Base-by-base conservation (phyloP, 2,329 filamentous ascomycete genomes). In the Pseudogymnoascus sp. region DNA sequence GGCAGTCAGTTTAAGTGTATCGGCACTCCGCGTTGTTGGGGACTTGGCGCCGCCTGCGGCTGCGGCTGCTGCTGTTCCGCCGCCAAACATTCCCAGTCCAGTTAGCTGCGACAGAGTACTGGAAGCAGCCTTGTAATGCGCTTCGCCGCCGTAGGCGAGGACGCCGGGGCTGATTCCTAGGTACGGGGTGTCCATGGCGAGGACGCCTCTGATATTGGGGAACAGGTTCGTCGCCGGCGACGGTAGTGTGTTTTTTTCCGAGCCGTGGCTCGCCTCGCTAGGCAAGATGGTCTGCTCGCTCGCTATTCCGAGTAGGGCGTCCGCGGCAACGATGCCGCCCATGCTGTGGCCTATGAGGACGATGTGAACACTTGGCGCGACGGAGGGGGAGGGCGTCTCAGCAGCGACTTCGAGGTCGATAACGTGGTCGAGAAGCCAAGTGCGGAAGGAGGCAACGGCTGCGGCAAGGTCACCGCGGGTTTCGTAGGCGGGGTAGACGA, bases 181-280 rank as follows among this genome's bases (percentile, higher is more conserved):
- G 74, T 90, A 99, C 0, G 95, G 95, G 0, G 95, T 99, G 76
- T 97, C 93, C 73, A 97, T 96, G 60, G 93, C 91, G 59, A 97
- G 83, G 25, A 97, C 85, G 68, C 90, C 93, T 75, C 93, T 89
- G 67, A 97, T 86, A 75, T 92, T 93, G 1, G 93, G 93, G 74
- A 97, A 97, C 88, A 97, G 93, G 73, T 96, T 85, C 34, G 77
- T 76, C 60, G 16, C 61, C 60, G 18, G 64, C 28, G 34, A 37
- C 59, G 18, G 67, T 62, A 63, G 66, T 49, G 60, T 66, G 38
- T 65, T 68, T 43, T 25, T 63, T 34, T 14, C 31, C 25, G n/a
- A 42, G 11, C 11, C 59, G 18, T n/a, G 3, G 21, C 34, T 31
- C 12, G 34, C 11, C 37, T 62, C 60, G 25, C 40, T 36, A 11